Evolutionary conservation across 192 early-diverging fungal species (phyloP).

Genomic region (Gonapodya prolifera): DNA sequence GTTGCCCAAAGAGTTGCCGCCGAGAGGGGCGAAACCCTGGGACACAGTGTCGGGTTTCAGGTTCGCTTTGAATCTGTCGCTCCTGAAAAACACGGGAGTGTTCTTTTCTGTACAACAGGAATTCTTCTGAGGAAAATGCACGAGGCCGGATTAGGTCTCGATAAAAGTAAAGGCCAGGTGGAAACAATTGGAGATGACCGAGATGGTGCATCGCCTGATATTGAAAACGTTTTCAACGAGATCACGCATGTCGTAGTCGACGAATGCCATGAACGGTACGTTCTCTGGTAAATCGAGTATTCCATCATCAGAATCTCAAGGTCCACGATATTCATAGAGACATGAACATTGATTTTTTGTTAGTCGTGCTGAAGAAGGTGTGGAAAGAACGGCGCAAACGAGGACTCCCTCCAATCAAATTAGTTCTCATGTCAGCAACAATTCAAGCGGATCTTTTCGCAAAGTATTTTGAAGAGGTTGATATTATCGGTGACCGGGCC

Average conservation of each 20-base stretch:
- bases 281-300: constrained; percentile 70
- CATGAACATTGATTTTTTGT: background rate
- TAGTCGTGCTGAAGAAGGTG: background rate
- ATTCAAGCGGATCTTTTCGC: background rate
- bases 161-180: background rate
- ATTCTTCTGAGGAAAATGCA: constrained; percentile 15
- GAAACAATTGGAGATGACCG: background rate
- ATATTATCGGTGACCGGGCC: background rate
- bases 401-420: background rate
- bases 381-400: background rate
- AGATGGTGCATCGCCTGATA: constrained; percentile 1
- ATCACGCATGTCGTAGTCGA: constrained; percentile 58
- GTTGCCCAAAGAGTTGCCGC: constrained; percentile 13
- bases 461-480: background rate
- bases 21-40: constrained; percentile 8
- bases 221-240: constrained; percentile 29
- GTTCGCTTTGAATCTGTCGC: constrained; percentile 12
- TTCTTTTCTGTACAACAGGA: constrained; percentile 20
- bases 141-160: background rate
- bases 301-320: background rate
- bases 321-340: background rate
- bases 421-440: background rate
- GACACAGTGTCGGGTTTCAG: constrained; percentile 15
- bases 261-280: constrained; percentile 62
- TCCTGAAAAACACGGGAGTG: constrained; percentile 10